Evolutionary conservation across 2,329 filamentous ascomycete genomes (phyloP).

Genomic region (Lecanosticta acicola): DNA sequence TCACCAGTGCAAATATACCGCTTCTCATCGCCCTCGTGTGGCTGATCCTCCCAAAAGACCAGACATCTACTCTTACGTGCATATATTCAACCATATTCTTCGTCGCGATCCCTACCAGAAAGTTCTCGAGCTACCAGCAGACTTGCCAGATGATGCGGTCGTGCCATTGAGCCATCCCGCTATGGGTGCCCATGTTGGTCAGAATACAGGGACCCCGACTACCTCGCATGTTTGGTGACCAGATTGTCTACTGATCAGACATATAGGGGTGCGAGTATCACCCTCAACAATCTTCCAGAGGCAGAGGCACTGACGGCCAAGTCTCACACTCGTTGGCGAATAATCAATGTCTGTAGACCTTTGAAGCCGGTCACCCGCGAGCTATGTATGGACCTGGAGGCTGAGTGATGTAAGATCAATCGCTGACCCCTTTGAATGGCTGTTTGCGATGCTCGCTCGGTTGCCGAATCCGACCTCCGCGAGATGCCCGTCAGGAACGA

Average conservation of each 20-base stretch:
- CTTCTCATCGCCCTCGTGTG: neutral
- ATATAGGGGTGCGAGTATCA: conserved; percentile 4
- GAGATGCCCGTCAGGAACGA: neutral
- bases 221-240: too few relatives aligned
- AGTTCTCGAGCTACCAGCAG: conserved; percentile 1
- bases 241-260: conserved; percentile 3
- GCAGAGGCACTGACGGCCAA: neutral
- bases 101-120: conserved; percentile 3
- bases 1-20: neutral
- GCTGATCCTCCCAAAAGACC: conserved; percentile 14
- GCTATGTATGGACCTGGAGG: neutral
- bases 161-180: neutral
- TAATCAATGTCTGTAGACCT: conserved; percentile 11
- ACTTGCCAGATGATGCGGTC: conserved; percentile 1
- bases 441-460: conserved; percentile 6
- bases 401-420: neutral
- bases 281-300: neutral
- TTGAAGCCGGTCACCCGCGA: conserved; percentile 5
- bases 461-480: conserved; percentile 6
- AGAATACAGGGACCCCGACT: neutral
- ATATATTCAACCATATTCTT: conserved; percentile 2
- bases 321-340: conserved; percentile 3
- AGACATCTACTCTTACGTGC: conserved; percentile 16
- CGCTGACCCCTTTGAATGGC: neutral
- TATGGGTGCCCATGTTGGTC: conserved; percentile 5